Conservation (phyloP, 495 filamentous ascomycete species). For the Aspergillus taichungensis region DNA sequence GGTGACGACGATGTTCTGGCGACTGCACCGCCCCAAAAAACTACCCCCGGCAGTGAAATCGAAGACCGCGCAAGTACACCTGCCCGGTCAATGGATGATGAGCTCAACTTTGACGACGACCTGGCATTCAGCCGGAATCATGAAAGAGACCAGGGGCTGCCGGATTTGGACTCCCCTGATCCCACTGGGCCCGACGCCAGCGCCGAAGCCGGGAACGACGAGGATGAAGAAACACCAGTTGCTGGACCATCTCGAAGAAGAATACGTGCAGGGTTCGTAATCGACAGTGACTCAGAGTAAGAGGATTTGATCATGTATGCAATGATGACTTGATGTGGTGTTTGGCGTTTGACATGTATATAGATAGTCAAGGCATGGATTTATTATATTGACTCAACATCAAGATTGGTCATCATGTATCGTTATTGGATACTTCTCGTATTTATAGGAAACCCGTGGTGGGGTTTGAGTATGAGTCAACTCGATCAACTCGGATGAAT, state of each 20-base stretch:
- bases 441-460: too few species aligned
- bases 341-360: constrained; percentile 11
- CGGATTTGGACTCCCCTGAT: constrained; percentile 5
- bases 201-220: constrained; percentile 8
- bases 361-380: neutral
- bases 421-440: neutral
- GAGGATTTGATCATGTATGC: constrained; percentile 4
- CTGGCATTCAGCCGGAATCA: constrained; percentile 26
- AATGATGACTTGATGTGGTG: constrained; percentile 24
- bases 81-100: constrained; percentile 23
- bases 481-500: too few species aligned
- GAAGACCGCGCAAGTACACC: constrained; percentile 21
- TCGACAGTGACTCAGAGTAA: constrained; percentile 46
- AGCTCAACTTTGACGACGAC: constrained; percentile 32
- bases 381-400: too few species aligned
- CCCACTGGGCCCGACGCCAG: constrained; percentile 4
- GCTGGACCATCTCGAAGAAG: constrained; percentile 25
- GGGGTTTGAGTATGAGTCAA: too few species aligned
- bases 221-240: constrained; percentile 29
- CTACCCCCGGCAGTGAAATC: constrained; percentile 13
- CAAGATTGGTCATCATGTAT: neutral
- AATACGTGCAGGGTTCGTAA: constrained; percentile 37
- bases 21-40: constrained; percentile 8
- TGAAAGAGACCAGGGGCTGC: constrained; percentile 3
- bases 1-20: constrained; percentile 18